Base-by-base conservation (phyloP, 768 basidiomycete species). In the Vararia minispora region DNA sequence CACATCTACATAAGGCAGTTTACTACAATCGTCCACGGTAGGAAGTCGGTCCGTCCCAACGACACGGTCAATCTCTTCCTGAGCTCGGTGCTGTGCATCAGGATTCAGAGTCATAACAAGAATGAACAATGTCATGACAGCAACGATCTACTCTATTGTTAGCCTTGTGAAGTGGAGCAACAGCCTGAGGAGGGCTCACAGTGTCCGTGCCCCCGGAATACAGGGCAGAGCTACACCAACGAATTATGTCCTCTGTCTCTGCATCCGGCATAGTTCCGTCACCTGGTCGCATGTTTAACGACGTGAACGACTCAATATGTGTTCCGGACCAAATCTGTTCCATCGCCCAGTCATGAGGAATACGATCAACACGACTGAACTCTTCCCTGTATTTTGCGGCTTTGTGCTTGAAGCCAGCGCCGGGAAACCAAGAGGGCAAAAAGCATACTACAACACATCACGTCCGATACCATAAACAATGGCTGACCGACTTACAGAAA, bases 381-480 rank as follows among this genome's bases (percentile, higher is more conserved):
- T 46, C 34, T 12, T 41, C 24, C 12, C 46, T 49, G 17, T 40
- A 50, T 13, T 42, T 35, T 11, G 35, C 37, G 0, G 57, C 61
- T 6, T 40, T 23, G 13, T 51, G 51, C 45, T 69, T 66, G 54
- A 66, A 70, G 1, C 47, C 54, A 27, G 59, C 62, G 4, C 65
- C 61, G 17, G 68, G 65, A 35, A 70, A 57, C 66, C 68, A 68
- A 0, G 50, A 48, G 0, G 68, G 68, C 1, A 68, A 16, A 43
- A 54, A 59, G 21, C 59, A 50, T 33, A 66, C 66, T 68, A 32
- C 27, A 28, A 20, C 13, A 8, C 14, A 13, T 14, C 18, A 24
- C 36, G 6, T 13, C 25, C 12, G 22, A 25, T 16, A 28, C 33
- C 23, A 33, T n/a, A 8, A 13, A 36, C 23, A 40, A 17, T 26